Base-by-base conservation (phyloP, 2,329 filamentous ascomycete genomes). In the Trichoderma sp. region DNA sequence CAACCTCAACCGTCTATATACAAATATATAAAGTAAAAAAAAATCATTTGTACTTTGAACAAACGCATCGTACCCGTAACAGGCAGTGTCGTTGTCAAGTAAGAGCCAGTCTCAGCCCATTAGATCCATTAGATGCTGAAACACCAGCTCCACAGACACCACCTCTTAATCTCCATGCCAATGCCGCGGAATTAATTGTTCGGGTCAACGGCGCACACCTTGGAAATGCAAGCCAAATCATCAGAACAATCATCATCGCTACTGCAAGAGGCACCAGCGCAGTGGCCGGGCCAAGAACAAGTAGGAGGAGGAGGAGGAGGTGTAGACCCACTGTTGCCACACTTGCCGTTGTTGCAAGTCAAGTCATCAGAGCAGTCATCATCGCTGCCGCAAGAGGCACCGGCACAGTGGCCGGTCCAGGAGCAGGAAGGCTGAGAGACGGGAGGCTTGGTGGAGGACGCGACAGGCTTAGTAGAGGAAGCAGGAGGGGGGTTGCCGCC, bases 361-460 rank as follows among this genome's bases (percentile, higher is more conserved):
- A 69, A 58, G 19, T 63, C 64, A 52, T 67, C 64, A 25, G 48
- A 37, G 42, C 68, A 69, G 7, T 69, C 67, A 5, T 69, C 64
- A 9, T 67, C 64, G 15, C 32, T 61, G 9, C 56, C 42, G 37
- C 67, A 69, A 25, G 35, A 37, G n/a, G 64, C 67, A 2, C 67
- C 67, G 1, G 25, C 50, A 25, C 67, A 69, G 50, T 69, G 67
- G 4, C 67, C 67, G 5, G 53, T 37, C 67, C 67, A 69, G 2
- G 53, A 57, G 34, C 67, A 68, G 13, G 15, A 58, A 22, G 57
- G 34, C 45, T 54, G 42, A 22, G 48, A 34, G 13, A 13, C 17
- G 8, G 63, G 32, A 2, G 63, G 53, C 60, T 39, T 60, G 39
- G 57, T 60, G n/a, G 57, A 48, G 27, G 57, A 60, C 2, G 48